Evolutionary conservation across 1,139 yeast genomes (phyloP).

Genomic region (Zygosaccharomyces pseudobailii): DNA sequence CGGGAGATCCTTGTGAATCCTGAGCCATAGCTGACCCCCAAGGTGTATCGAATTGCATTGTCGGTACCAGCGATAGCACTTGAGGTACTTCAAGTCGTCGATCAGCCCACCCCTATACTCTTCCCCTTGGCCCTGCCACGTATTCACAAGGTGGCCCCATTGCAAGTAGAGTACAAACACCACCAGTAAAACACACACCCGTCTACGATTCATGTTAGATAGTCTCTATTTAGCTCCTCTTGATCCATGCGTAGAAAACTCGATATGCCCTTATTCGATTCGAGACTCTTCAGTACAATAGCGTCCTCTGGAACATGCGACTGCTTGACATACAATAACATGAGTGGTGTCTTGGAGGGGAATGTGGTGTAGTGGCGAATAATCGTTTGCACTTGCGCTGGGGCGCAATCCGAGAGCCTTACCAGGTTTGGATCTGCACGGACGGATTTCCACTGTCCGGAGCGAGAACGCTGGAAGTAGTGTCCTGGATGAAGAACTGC

Average conservation of each 20-base stretch:
- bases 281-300: constrained; percentile 13
- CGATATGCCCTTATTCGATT: constrained; percentile 20
- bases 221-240: constrained; percentile 8
- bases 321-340: constrained; percentile 27
- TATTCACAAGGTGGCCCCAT: neutral
- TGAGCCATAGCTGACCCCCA: constrained; percentile 14
- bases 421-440: constrained; percentile 11
- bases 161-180: neutral
- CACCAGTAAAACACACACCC: neutral
- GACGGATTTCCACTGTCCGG: constrained; percentile 22
- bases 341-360: constrained; percentile 29
- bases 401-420: constrained; percentile 12
- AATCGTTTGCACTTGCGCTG: constrained; percentile 20
- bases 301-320: constrained; percentile 17
- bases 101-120: constrained; percentile 16
- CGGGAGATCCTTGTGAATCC: constrained; percentile 14
- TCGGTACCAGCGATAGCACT: constrained; percentile 19
- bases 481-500: constrained; percentile 28
- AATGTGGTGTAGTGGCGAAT: constrained; percentile 22
- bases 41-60: constrained; percentile 7
- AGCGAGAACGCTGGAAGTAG: constrained; percentile 22
- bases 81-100: constrained; percentile 15
- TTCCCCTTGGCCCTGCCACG: neutral
- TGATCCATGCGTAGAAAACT: constrained; percentile 24
- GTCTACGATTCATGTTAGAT: neutral